Conservation (phyloP, 2,329 filamentous ascomycete species). For the Knufia fluminis region DNA sequence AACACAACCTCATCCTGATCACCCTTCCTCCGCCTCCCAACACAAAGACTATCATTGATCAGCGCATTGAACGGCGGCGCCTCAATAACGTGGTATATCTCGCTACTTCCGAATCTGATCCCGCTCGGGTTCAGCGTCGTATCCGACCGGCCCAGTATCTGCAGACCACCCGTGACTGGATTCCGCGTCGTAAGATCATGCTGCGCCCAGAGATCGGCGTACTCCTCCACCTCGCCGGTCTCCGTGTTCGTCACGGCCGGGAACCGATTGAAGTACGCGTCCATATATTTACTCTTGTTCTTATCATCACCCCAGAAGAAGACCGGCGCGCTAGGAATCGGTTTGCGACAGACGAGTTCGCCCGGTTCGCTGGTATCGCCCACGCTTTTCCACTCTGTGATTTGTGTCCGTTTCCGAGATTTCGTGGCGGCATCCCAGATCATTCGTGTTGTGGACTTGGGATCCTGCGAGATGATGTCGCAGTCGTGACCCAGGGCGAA, state of each 20-base stretch:
- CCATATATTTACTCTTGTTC: conserved; percentile 32
- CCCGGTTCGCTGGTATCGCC: conserved; percentile 30
- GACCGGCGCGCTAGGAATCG: conserved; percentile 40
- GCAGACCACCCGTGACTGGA: conserved; percentile 32
- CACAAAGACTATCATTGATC: conserved; percentile 32
- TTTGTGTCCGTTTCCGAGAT: neutral
- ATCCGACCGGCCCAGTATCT: conserved; percentile 39
- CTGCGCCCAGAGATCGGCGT: conserved; percentile 36
- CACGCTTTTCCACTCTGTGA: conserved; percentile 7
- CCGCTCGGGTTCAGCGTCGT: conserved; percentile 41
- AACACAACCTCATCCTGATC: conserved; percentile 34
- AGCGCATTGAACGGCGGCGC: conserved; percentile 24
- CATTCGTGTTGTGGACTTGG: conserved; percentile 28
- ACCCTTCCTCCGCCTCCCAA: conserved; percentile 29
- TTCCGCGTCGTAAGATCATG: conserved; percentile 40
- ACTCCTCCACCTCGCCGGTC: conserved; percentile 11
- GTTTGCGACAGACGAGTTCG: conserved; percentile 38
- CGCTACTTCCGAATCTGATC: conserved; percentile 38
- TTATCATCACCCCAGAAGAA: conserved; percentile 38
- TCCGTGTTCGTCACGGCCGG: neutral
- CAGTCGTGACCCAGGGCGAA: conserved; percentile 39
- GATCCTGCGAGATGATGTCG: conserved; percentile 32
- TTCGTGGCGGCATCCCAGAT: conserved; percentile 19
- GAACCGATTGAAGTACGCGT: conserved; percentile 39
- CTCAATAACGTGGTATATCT: conserved; percentile 43